Percentiles rank a stretch among this genome's conserved stretches.
phyloP scores from a whole-genome alignment of 805 yeast genomes.

The Pichia kluyveri region DNA sequence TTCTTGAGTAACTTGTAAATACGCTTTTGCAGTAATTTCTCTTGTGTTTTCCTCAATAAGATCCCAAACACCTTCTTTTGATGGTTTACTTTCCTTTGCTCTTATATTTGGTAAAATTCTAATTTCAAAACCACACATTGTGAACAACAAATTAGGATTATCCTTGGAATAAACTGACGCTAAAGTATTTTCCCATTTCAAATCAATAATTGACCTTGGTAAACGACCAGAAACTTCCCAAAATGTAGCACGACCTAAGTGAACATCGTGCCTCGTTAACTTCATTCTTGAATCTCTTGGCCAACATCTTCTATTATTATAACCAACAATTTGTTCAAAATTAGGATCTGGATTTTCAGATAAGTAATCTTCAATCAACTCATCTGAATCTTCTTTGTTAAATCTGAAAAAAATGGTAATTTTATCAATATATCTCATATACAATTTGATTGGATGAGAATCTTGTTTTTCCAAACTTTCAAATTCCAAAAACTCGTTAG shows the following conservation, averaged over 20 bases:
- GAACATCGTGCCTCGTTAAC: constrained; percentile 82
- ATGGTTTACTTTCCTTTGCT: constrained; percentile 35
- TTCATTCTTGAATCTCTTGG: constrained; percentile 89
- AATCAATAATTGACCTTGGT: constrained; percentile 62
- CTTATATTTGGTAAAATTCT: constrained; percentile 74
- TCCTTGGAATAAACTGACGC: constrained; percentile 87
- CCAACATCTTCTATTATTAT: constrained; percentile 89
- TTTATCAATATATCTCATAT: constrained; percentile 76
- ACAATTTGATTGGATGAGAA: constrained; percentile 68
- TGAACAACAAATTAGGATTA: constrained; percentile 78
- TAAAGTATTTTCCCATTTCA: constrained; percentile 72
- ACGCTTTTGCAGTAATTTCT: constrained; percentile 86
- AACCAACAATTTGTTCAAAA: constrained; percentile 76
- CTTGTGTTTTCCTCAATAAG: constrained; percentile 59
- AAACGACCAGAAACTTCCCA: constrained; percentile 82
- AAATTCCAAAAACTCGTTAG: constrained; percentile 75
- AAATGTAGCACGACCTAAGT: constrained; percentile 82
- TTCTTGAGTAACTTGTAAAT: constrained; percentile 68
- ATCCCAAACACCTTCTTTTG: constrained; percentile 89
- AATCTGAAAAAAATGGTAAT: constrained; percentile 75
- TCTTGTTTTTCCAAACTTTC: constrained; percentile 48
- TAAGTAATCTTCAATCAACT: constrained; percentile 63
- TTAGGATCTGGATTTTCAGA: constrained; percentile 90
- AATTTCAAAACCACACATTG: constrained; percentile 94
- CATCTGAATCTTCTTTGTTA: constrained; percentile 62